Evolutionary conservation across 2,329 filamentous ascomycete species (phyloP).

Genomic region (Phaeosphaeria sp.): DNA sequence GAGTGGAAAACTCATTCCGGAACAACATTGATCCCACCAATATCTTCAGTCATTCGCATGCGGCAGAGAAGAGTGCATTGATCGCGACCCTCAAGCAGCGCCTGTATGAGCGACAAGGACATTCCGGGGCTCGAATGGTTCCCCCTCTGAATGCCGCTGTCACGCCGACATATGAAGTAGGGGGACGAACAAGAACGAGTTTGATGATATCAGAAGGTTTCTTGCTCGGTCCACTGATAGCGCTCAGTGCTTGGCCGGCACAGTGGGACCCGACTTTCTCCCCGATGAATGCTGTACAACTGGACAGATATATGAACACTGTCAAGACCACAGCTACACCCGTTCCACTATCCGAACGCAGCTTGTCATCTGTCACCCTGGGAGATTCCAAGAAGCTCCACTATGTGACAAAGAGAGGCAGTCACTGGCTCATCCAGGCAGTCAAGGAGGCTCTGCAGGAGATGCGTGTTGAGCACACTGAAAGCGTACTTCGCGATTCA

Average conservation of each 20-base stretch:
- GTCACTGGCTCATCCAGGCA: slow-evolving; percentile 33
- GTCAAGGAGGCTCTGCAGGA: slow-evolving; percentile 29
- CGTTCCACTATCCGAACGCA: slow-evolving; percentile 11
- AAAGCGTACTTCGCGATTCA: slow-evolving; percentile 13
- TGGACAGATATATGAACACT: slow-evolving; percentile 22
- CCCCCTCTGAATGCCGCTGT: background rate
- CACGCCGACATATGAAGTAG: slow-evolving; percentile 5
- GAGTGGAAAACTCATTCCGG: slow-evolving; percentile 21
- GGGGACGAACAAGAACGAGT: slow-evolving; percentile 13
- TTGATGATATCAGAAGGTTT: slow-evolving; percentile 24
- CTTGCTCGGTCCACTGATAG: slow-evolving; percentile 27
- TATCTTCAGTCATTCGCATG: slow-evolving; percentile 29
- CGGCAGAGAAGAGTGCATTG: slow-evolving; percentile 29
- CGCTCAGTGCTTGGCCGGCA: slow-evolving; percentile 31
- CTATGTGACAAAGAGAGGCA: slow-evolving; percentile 32
- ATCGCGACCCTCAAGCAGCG: slow-evolving; percentile 15
- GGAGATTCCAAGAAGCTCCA: slow-evolving; percentile 32
- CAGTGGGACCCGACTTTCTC: slow-evolving; percentile 35
- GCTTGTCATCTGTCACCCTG: slow-evolving; percentile 21
- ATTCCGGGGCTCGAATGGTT: background rate
- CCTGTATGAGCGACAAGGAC: slow-evolving; percentile 7
- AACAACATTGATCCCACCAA: slow-evolving; percentile 30
- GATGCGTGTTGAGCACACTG: slow-evolving; percentile 30
- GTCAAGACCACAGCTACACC: slow-evolving; percentile 3
- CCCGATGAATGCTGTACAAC: slow-evolving; percentile 22